phyloP scores from a whole-genome alignment of 441 rosid genomes.

The Mallotus repandus region DNA sequence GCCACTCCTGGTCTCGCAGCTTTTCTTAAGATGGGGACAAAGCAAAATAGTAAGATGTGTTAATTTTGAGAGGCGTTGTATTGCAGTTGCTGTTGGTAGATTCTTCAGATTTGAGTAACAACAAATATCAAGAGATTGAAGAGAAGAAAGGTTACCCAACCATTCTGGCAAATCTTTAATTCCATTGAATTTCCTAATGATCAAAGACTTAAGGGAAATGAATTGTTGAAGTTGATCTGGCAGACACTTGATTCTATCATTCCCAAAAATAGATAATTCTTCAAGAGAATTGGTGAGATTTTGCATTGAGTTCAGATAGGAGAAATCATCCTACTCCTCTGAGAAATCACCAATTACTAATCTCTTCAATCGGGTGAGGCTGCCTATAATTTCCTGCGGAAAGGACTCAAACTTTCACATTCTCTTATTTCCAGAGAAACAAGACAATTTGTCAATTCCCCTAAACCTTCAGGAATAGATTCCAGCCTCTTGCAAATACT shows the following conservation, averaged over 20 bases:
- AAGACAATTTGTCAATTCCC: conserved; percentile 15
- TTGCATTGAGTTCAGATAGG: conserved; percentile 24
- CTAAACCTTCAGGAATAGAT: conserved; percentile 16
- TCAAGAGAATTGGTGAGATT: conserved; percentile 16
- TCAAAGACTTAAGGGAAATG: neutral
- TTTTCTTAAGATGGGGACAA: conserved; percentile 9
- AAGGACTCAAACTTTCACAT: conserved; percentile 3
- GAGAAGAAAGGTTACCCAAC: conserved; percentile 29
- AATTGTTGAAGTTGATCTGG: no score
- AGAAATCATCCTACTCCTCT: conserved; percentile 25
- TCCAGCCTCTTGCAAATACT: neutral
- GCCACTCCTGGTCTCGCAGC: conserved; percentile 7
- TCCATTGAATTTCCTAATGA: neutral
- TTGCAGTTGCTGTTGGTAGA: conserved; percentile 11
- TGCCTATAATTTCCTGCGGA: neutral
- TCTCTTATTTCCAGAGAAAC: neutral
- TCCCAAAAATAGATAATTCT: conserved; percentile 5
- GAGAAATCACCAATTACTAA: conserved; percentile 21
- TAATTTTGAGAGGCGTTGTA: no score
- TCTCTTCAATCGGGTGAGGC: conserved; percentile 18
- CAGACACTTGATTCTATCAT: neutral
- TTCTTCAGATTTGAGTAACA: conserved; percentile 11
- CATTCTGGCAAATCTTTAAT: conserved; percentile 30
- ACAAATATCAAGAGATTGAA: conserved; percentile 9
- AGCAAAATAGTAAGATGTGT: neutral